Base-by-base conservation (phyloP, 192 early-diverging fungal species). In the Mortierella hygrophila region DNA sequence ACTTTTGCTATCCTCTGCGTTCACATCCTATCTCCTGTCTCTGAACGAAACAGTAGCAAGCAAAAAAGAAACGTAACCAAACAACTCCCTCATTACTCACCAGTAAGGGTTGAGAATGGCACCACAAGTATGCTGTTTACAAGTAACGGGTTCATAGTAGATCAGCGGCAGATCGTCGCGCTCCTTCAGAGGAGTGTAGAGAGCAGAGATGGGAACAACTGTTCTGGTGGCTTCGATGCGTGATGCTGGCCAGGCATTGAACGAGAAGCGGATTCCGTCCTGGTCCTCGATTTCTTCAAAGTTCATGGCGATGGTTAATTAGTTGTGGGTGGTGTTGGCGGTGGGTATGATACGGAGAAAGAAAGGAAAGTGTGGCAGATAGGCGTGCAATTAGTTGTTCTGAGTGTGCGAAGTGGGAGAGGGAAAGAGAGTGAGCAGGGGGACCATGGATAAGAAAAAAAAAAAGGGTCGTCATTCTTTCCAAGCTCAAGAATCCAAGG, bases 101-200 rank as follows among this genome's bases (percentile, higher is more conserved):
- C 98, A 99, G 91, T 97, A 98, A 72, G 98, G 98, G 85, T 99
- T 99, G 60, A 99, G 92, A 78, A 99, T 95, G 37, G 97, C 98
- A 38, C 97, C 92, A 86, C 98, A 99, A 15, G 97, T 95, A 38
- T 85, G 83, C 74, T 96, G 93, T 87, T 97, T 97, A 91, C 98
- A 99, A 74, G 95, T 96, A 41, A 99, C 96, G n/a, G 98, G 98
- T 88, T 99, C 98, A 90, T 99, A 99, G 80, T 90, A 92, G 82
- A 99, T 96, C 23, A 97, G 94, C 71, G 94, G 93, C 69, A 94
- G 88, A 73, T 96, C 95, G 37, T 94, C 93, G 29, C 97, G 94
- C 75, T 99, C 97, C 88, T 99, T 99, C 49, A 99, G 89, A 20
- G 97, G 96, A 46, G 98, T 99, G 89, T 99, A 99, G 74, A 99